Evolutionary conservation across 192 early-diverging fungal genomes (phyloP).

Genomic region (Coemansia sp.): DNA sequence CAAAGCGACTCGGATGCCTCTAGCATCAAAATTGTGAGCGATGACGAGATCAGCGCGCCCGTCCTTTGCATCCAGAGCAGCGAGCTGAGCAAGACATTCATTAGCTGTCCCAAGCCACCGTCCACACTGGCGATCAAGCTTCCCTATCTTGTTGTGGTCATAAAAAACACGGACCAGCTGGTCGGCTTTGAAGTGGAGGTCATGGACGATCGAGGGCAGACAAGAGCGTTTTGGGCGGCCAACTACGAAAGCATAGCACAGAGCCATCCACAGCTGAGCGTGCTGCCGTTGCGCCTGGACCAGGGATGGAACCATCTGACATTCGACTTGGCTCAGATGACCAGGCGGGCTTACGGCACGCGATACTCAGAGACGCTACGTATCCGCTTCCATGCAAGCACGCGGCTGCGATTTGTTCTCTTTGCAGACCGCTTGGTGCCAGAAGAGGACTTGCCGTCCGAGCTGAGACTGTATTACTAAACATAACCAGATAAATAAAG

Average conservation of each 20-base stretch:
- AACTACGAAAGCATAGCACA: slow-evolving; percentile 63
- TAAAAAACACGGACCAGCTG: slow-evolving; percentile 88
- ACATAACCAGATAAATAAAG: neutral
- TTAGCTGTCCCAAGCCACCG: slow-evolving; percentile 77
- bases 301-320: slow-evolving; percentile 96
- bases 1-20: neutral
- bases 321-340: slow-evolving; percentile 86
- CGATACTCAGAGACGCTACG: slow-evolving; percentile 83
- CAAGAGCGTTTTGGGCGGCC: slow-evolving; percentile 79
- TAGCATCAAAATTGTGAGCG: neutral
- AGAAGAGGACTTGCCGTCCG: slow-evolving; percentile 90
- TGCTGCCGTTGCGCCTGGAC: slow-evolving; percentile 92
- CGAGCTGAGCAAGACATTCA: slow-evolving; percentile 82
- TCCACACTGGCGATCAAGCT: slow-evolving; percentile 88
- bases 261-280: slow-evolving; percentile 64
- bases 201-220: slow-evolving; percentile 79
- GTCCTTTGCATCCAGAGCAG: slow-evolving; percentile 38
- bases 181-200: slow-evolving; percentile 92
- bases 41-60: slow-evolving; percentile 7
- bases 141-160: slow-evolving; percentile 82
- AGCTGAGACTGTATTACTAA: slow-evolving; percentile 74
- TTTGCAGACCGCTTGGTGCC: slow-evolving; percentile 89
- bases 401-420: slow-evolving; percentile 81
- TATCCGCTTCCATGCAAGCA: slow-evolving; percentile 91
- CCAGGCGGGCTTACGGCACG: slow-evolving; percentile 84